phyloP scores from a whole-genome alignment of 164 flowering plant genomes.

The Buxus sempervirens region DNA sequence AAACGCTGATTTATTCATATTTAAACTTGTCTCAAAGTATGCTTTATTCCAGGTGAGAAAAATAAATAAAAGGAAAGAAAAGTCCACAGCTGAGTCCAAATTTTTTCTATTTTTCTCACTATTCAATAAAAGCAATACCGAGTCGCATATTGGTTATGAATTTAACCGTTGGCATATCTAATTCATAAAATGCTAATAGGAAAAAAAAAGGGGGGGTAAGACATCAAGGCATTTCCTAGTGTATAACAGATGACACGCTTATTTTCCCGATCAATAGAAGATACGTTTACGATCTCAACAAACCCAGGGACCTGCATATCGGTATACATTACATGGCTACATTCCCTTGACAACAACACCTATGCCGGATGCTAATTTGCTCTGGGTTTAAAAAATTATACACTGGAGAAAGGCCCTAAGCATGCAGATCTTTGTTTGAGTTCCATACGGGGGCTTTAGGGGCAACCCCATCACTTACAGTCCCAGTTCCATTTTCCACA shows the following conservation, averaged over 20 bases:
- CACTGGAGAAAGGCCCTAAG: constrained; percentile 14
- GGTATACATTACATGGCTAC: constrained; percentile 5
- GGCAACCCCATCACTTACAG: constrained; percentile 40
- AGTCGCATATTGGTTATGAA: background rate
- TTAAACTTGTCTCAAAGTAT: no score
- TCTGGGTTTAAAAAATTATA: background rate
- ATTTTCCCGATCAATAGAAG: background rate
- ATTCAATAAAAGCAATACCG: background rate
- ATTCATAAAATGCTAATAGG: constrained; percentile 3
- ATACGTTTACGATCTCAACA: constrained; percentile 1
- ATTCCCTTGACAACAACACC: constrained; percentile 19
- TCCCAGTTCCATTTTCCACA: constrained; percentile 55
- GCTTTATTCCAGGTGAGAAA: no score
- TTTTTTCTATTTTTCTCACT: background rate
- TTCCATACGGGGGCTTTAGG: constrained; percentile 61
- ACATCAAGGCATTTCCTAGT: constrained; percentile 5
- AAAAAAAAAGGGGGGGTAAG: constrained; percentile 6
- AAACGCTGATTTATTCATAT: no score
- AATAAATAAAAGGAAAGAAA: no score
- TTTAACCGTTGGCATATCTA: background rate
- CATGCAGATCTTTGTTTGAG: constrained; percentile 72
- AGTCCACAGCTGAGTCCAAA: no score
- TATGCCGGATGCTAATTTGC: constrained; percentile 18
- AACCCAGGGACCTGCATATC: background rate
- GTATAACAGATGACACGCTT: no score